Conservation (phyloP, 371 early-diverging fungal species). For the Mucor saturninus region DNA sequence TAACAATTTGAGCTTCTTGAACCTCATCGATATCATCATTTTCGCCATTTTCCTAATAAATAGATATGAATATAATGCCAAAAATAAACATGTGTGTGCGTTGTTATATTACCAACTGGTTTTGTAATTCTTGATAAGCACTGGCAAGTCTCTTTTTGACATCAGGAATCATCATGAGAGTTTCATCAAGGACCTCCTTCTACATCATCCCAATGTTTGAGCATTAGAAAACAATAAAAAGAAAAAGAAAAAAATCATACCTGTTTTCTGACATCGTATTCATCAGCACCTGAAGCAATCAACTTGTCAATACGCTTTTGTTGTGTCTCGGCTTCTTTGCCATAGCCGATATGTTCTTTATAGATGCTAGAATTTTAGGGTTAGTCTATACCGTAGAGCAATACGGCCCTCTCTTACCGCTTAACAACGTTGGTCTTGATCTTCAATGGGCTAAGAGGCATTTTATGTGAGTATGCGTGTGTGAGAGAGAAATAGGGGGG, state of each 20-base stretch:
- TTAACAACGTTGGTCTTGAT: constrained; percentile 75
- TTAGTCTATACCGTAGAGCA: neutral
- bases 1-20: constrained; percentile 43
- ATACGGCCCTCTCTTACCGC: constrained; percentile 41
- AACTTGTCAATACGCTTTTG: constrained; percentile 71
- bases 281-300: constrained; percentile 61
- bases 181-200: constrained; percentile 81
- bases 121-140: constrained; percentile 64
- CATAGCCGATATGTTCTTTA: constrained; percentile 71
- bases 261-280: constrained; percentile 75
- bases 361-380: constrained; percentile 42
- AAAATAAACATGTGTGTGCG: neutral
- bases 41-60: constrained; percentile 41
- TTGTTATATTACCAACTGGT: constrained; percentile 36
- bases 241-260: constrained; percentile 30
- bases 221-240: neutral
- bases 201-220: constrained; percentile 18
- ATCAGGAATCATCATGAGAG: constrained; percentile 78
- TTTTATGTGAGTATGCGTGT: constrained; percentile 8
- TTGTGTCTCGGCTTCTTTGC: constrained; percentile 65
- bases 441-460: constrained; percentile 65
- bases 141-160: constrained; percentile 61
- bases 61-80: neutral
- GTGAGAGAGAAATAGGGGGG: no score
- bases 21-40: constrained; percentile 49